Evolutionary conservation across 2,329 filamentous ascomycete genomes (phyloP).

Genomic region (Madurella fahalii): DNA sequence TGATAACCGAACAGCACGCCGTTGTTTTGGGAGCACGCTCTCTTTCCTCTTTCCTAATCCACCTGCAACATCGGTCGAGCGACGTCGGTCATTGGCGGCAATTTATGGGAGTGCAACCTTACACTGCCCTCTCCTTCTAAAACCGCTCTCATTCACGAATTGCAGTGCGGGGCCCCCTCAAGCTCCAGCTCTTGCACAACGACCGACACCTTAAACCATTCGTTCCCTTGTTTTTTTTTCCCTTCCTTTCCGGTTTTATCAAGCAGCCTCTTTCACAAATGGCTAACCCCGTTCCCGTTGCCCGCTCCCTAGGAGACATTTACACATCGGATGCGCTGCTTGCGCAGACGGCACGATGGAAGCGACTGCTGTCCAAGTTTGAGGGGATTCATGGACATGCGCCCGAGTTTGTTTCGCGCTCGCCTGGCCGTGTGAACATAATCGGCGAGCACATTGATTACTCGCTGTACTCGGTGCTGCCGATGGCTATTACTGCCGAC

Average conservation of each 20-base stretch:
- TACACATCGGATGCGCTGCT: conserved; percentile 71
- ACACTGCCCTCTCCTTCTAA: not conserved
- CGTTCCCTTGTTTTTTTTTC: not conserved
- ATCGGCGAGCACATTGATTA: conserved; percentile 99
- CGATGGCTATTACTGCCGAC: conserved; percentile 92
- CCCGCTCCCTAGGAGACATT: conserved; percentile 71
- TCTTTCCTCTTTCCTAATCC: not conserved
- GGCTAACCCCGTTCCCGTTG: conserved; percentile 65
- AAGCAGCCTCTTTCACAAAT: conserved; percentile 33
- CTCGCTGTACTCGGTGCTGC: conserved; percentile 90
- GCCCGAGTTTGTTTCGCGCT: conserved; percentile 80
- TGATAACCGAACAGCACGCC: not conserved
- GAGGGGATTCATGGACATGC: conserved; percentile 62
- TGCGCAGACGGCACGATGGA: conserved; percentile 70
- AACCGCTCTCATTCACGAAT: conserved; percentile 1
- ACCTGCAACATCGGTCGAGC: not conserved
- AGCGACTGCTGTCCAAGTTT: conserved; percentile 67
- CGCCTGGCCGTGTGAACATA: conserved; percentile 93
- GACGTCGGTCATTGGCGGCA: not conserved
- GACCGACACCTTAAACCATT: not conserved
- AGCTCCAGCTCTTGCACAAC: not conserved
- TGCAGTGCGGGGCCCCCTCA: conserved; percentile 2
- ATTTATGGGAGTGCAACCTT: not conserved
- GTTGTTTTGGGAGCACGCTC: not conserved
- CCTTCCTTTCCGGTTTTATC: not conserved